phyloP scores from a whole-genome alignment of 2,329 filamentous ascomycete genomes.

The Stemphylium vesicarium region DNA sequence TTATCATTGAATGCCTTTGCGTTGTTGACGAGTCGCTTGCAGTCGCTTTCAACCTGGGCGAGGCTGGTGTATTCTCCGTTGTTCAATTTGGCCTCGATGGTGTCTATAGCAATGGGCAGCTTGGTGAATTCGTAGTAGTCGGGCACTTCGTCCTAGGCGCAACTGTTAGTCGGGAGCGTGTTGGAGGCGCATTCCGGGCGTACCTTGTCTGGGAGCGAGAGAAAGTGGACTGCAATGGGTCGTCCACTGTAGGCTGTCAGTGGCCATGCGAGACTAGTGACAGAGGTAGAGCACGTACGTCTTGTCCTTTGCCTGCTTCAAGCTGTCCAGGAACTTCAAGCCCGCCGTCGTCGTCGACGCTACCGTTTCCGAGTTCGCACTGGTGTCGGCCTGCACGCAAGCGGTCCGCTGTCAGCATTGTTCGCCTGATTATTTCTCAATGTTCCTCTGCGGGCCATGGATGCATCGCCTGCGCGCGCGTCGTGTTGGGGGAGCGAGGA shows the following conservation, averaged over 20 bases:
- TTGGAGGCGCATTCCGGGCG: conserved; percentile 22
- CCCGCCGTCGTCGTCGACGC: conserved; percentile 76
- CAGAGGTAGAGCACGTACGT: conserved; percentile 62
- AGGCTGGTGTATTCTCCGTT: conserved; percentile 72
- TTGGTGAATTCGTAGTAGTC: conserved; percentile 80
- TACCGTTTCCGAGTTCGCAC: conserved; percentile 59
- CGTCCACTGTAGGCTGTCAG: conserved; percentile 62
- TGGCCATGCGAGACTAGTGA: conserved; percentile 8
- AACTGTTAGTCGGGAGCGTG: conserved; percentile 23
- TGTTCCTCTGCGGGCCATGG: background rate
- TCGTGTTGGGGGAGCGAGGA: conserved; percentile 37
- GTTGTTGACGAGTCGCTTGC: conserved; percentile 87
- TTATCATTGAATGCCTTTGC: conserved; percentile 84
- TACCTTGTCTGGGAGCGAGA: conserved; percentile 69
- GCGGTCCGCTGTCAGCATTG: conserved; percentile 35
- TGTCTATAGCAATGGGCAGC: conserved; percentile 79
- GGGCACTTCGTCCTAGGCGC: conserved; percentile 62
- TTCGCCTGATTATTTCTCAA: background rate
- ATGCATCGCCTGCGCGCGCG: conserved; percentile 35
- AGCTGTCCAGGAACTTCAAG: conserved; percentile 73
- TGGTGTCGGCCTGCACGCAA: conserved; percentile 36
- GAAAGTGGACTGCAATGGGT: conserved; percentile 75
- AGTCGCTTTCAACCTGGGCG: conserved; percentile 78
- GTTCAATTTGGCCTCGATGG: conserved; percentile 76
- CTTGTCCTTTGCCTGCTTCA: conserved; percentile 80